phyloP scores from a whole-genome alignment of 805 yeast genomes.

The Tetrapisispora namnaoensis region DNA sequence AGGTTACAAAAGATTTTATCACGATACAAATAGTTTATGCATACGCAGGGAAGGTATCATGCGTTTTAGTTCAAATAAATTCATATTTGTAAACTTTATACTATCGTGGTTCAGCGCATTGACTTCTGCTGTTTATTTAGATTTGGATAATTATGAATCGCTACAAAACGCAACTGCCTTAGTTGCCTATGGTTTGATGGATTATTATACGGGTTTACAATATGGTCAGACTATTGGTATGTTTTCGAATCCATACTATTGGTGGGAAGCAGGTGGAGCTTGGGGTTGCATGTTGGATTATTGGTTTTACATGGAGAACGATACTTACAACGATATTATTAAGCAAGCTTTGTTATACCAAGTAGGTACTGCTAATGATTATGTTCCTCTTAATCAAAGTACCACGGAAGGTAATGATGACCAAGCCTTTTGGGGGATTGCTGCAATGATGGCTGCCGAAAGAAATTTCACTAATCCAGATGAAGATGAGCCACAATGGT shows the following conservation, averaged over 20 bases:
- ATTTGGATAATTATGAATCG: conserved; percentile 24
- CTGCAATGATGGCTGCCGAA: conserved; percentile 89
- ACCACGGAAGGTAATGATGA: conserved; percentile 96
- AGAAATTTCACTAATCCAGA: conserved; percentile 70
- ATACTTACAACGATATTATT: conserved; percentile 50
- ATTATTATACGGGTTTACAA: conserved; percentile 63
- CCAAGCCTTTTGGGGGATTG: conserved; percentile 94
- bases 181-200: conserved; percentile 63
- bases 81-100: background rate
- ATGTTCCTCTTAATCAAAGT: conserved; percentile 78
- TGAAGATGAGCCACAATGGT: conserved; percentile 57
- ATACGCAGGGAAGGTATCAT: background rate
- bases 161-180: conserved; percentile 44
- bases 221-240: conserved; percentile 77
- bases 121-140: conserved; percentile 16
- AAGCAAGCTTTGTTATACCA: conserved; percentile 61
- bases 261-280: conserved; percentile 99
- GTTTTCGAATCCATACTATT: conserved; percentile 85
- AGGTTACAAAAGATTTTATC: too few relatives aligned
- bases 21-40: too few relatives aligned
- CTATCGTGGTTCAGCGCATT: background rate
- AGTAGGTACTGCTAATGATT: conserved; percentile 63
- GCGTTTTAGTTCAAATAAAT: background rate
- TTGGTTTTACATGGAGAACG: conserved; percentile 59
- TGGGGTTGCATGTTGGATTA: conserved; percentile 83